Conservation (phyloP, 1,139 yeast species). For the Pichia sp. region DNA sequence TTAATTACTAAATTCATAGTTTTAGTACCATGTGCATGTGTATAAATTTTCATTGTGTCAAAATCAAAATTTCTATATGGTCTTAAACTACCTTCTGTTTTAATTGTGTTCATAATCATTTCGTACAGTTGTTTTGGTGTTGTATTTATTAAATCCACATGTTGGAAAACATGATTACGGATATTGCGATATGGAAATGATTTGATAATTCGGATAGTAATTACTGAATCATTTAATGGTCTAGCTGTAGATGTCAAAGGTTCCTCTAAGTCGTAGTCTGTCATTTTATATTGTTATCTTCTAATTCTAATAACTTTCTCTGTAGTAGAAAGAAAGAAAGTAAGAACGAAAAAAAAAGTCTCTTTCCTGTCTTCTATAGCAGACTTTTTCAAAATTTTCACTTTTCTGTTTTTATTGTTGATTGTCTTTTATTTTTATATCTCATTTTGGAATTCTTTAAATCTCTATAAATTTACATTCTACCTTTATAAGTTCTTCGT, state of each 20-base stretch:
- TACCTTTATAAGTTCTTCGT: no score
- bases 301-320: no score
- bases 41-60: constrained; percentile 78
- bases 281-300: no score
- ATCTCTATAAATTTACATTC: no score
- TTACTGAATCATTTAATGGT: constrained; percentile 61
- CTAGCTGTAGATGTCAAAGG: constrained; percentile 65
- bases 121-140: constrained; percentile 62
- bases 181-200: constrained; percentile 92
- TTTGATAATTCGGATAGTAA: constrained; percentile 81
- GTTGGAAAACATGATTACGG: constrained; percentile 66
- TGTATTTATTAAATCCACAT: constrained; percentile 64
- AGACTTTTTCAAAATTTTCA: no score
- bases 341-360: no score
- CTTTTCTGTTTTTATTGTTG: no score
- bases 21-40: constrained; percentile 93
- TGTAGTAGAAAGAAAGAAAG: no score
- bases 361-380: no score
- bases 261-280: constrained; percentile 37
- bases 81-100: constrained; percentile 63
- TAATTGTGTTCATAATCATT: constrained; percentile 40
- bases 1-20: constrained; percentile 90
- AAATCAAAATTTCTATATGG: constrained; percentile 77
- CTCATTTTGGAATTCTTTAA: no score
- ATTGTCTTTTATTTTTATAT: no score